These are phyloP conservation scores for Thalassia testudinum DNA, from an alignment of 116 monocot genomes.

Conservation along the genomic window DNA sequence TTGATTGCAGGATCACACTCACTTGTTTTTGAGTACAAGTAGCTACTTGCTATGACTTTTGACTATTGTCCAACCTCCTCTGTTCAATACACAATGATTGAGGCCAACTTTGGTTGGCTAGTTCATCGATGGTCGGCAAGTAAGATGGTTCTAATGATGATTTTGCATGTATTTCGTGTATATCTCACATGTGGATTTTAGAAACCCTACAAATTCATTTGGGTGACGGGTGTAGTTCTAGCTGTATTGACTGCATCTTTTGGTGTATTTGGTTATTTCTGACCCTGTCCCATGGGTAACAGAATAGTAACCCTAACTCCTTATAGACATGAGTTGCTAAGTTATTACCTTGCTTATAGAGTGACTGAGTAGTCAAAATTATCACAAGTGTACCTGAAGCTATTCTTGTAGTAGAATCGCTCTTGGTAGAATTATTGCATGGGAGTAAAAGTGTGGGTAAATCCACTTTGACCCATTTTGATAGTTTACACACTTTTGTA, in stretches of 20 bases:
- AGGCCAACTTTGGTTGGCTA: not conserved
- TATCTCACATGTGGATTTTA: not conserved
- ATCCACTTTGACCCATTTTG: conserved; percentile 3
- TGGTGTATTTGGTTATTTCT: conserved; percentile 6
- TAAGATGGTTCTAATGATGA: not conserved
- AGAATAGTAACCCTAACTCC: no score
- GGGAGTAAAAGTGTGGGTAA: not conserved
- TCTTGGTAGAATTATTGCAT: conserved; percentile 4
- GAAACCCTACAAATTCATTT: not conserved
- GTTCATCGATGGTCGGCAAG: not conserved
- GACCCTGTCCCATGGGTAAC: not conserved
- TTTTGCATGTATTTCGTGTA: not conserved
- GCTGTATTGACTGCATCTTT: no score
- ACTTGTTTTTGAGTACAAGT: no score
- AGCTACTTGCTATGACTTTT: no score
- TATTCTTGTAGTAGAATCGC: conserved; percentile 3
- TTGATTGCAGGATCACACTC: no score
- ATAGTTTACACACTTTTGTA: conserved; percentile 9
- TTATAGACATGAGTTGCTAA: no score
- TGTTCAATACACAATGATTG: no score
- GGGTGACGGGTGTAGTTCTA: no score
- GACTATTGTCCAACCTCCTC: no score
- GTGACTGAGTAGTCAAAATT: conserved; percentile 2
- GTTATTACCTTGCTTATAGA: no score
- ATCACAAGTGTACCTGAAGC: not conserved